Conservation (phyloP, 257 asterid genomes). For the Solanum arcanum region DNA sequence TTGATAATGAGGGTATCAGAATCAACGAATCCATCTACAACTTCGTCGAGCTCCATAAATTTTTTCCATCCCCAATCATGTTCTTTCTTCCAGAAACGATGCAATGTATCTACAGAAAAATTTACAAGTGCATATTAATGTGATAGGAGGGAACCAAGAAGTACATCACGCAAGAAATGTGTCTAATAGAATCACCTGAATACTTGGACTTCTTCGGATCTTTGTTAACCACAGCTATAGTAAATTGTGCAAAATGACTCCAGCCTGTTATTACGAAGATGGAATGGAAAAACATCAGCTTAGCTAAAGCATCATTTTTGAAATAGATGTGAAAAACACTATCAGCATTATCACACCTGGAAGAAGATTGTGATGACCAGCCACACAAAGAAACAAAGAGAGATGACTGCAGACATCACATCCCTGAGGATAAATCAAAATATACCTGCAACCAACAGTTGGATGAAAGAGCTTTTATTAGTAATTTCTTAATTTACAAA, state of each 20-base stretch:
- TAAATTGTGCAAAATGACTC: conserved; percentile 94
- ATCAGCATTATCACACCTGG: conserved; percentile 42
- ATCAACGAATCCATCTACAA: conserved; percentile 76
- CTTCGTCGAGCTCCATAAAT: conserved; percentile 89
- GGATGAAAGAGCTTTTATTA: background rate
- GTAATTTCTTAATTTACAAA: background rate
- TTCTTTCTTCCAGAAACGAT: conserved; percentile 90
- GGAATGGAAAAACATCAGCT: background rate
- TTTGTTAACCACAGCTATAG: conserved; percentile 85
- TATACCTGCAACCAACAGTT: conserved; percentile 53
- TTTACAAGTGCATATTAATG: background rate
- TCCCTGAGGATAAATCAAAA: conserved; percentile 89
- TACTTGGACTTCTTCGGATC: conserved; percentile 87
- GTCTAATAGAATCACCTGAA: conserved; percentile 41
- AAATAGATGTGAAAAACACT: background rate
- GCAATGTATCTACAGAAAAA: conserved; percentile 60
- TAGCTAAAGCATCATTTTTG: background rate
- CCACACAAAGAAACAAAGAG: conserved; percentile 90
- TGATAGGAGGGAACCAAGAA: background rate
- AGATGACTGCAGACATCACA: conserved; percentile 93
- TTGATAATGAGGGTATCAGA: conserved; percentile 70
- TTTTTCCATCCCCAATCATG: conserved; percentile 99
- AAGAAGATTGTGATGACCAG: conserved; percentile 89
- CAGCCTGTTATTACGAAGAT: conserved; percentile 44
- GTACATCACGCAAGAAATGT: background rate